phyloP scores from a whole-genome alignment of 768 basidiomycete species.

The Lactifluus rugatus region DNA sequence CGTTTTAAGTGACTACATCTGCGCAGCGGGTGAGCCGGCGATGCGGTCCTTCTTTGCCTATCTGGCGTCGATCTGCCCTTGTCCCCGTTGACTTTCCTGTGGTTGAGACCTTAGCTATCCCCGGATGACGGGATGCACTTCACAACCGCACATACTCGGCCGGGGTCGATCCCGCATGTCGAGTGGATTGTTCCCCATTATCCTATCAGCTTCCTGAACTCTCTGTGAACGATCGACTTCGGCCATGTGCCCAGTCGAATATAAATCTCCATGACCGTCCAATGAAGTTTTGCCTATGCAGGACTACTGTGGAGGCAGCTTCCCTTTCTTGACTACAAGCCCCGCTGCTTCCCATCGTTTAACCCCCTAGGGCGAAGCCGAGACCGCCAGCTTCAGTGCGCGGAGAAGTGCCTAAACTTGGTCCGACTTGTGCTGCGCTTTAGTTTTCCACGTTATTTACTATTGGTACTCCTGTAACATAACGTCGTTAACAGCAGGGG shows the following conservation, averaged over 20 bases:
- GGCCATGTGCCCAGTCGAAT: background rate
- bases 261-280: conserved; percentile 5
- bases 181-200: background rate
- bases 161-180: background rate
- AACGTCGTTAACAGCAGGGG: background rate
- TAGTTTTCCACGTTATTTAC: background rate
- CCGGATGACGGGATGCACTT: background rate
- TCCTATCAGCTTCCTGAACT: background rate
- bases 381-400: background rate
- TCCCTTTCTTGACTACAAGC: background rate
- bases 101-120: background rate
- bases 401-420: background rate
- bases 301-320: background rate
- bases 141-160: background rate
- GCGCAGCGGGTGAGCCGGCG: background rate
- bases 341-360: background rate
- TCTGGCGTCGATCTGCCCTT: background rate
- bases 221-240: background rate
- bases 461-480: background rate
- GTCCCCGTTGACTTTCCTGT: background rate
- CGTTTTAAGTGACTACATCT: background rate
- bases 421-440: background rate
- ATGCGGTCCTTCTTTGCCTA: background rate
- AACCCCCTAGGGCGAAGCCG: background rate
- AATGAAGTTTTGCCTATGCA: background rate